phyloP scores from a whole-genome alignment of 192 early-diverging fungal species.

The Backusella tuberculispora region DNA sequence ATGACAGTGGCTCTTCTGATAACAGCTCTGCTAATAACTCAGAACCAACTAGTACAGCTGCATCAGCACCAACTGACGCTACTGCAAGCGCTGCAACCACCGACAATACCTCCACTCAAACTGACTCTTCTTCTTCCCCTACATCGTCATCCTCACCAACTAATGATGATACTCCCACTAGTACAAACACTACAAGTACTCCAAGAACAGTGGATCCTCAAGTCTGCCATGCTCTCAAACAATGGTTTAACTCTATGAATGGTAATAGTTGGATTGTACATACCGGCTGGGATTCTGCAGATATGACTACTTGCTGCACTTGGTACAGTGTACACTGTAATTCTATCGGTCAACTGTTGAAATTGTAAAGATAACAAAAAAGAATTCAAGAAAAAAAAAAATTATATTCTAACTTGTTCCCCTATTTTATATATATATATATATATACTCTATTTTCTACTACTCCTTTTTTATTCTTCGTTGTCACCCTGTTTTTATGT shows the following conservation, averaged over 20 bases:
- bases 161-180: not conserved
- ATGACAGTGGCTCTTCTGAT: not conserved
- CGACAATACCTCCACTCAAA: too few species aligned
- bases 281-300: constrained; percentile 33
- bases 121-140: too few species aligned
- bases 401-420: not conserved
- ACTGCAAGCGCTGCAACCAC: not conserved
- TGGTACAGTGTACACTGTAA: constrained; percentile 38
- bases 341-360: constrained; percentile 27
- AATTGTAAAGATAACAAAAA: constrained; percentile 27
- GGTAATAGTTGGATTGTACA: constrained; percentile 33
- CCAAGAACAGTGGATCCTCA: not conserved
- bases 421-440: constrained; percentile 3
- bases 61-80: not conserved
- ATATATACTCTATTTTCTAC: not conserved
- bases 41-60: not conserved
- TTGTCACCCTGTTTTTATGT: constrained; percentile 8
- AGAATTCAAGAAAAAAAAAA: not conserved
- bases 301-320: constrained; percentile 40
- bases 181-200: not conserved
- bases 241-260: constrained; percentile 26
- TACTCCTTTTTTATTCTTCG: constrained; percentile 2
- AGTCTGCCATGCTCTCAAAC: constrained; percentile 29
- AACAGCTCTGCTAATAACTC: not conserved
- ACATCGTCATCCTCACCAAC: not conserved